Evolutionary conservation across 2,329 filamentous ascomycete genomes (phyloP).

Genomic region (Blastomyces silverae): DNA sequence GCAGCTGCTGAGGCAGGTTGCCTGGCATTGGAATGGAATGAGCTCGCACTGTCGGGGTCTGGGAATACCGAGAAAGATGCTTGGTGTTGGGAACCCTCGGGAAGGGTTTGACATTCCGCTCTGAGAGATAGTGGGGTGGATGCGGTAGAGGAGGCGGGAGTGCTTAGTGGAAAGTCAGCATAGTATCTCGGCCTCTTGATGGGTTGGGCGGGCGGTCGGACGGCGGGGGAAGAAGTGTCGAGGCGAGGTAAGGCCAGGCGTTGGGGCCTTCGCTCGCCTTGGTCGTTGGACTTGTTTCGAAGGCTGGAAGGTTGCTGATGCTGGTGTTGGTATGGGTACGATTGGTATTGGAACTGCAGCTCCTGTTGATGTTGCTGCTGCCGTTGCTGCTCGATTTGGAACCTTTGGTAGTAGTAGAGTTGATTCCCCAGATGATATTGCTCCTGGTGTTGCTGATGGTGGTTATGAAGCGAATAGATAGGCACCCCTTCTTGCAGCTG

Average conservation of each 20-base stretch:
- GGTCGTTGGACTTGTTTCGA: not conserved
- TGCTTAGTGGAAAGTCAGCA: constrained; percentile 1
- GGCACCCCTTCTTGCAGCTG: not conserved
- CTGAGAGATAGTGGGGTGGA: not conserved
- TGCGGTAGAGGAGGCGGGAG: not conserved
- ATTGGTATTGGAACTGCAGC: constrained; percentile 1
- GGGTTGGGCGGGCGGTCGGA: not conserved
- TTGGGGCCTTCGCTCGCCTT: not conserved
- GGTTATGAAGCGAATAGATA: not conserved
- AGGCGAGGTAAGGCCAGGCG: constrained; percentile 4
- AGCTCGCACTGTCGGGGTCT: not conserved
- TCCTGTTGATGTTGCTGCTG: constrained; percentile 5
- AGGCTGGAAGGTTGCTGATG: not conserved
- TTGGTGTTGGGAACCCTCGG: not conserved
- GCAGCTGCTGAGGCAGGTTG: not conserved
- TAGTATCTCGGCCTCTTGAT: constrained; percentile 7
- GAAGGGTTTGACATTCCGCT: not conserved
- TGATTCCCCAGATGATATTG: not conserved
- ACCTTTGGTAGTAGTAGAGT: constrained; percentile 3
- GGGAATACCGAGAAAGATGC: not conserved
- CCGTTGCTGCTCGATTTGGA: constrained; percentile 3
- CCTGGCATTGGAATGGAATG: not conserved
- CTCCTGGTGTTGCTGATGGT: constrained; percentile 2
- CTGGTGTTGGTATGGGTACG: constrained; percentile 4
- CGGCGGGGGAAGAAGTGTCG: not conserved